Base-by-base conservation (phyloP, 768 basidiomycete genomes). In the Chlorophyllum brunneum region DNA sequence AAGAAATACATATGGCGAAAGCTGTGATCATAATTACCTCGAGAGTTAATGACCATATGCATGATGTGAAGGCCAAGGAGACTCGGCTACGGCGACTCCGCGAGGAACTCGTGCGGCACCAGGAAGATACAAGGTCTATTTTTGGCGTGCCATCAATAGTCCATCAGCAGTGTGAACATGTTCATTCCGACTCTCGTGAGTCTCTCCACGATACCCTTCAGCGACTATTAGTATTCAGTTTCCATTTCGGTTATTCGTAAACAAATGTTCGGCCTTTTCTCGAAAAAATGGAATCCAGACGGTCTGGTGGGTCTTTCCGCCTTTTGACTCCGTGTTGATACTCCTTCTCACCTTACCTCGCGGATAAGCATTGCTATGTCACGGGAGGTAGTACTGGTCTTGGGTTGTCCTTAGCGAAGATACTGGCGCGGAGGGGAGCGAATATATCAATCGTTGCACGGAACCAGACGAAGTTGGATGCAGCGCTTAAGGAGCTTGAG, bases 381-480 rank as follows among this genome's bases (percentile, higher is more conserved):
- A 92, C 92, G 0, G 93, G 93, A 2, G 92, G 89, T 2, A 87
- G 84, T 36, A 74, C 83, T 11, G 93, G 93, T 0, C 79, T 94
- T 0, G 93, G 93, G 1, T 76, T 92, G 2, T 78, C 82, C 0
- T 70, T 95, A 6, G 87, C 92, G 1, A 73, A 77, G 24, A 69
- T 85, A 13, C 74, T 95, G 1, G 78, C 80, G 11, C 69, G 72
- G 54, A 73, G 73, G 54, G 93, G 94, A 0, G 91, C 92, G 0
- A 77, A 91, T 56, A 85, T 95, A 2, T 90, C 88, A 5, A 91
- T 95, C 54, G 86, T 95, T 8, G 92, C 92, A 5, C 76, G 92
- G 10, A 82, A 86, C 46, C 75, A 86, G 59, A 72, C 71, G 39
- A 82, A 79, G 54, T 68, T 94, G 9, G 75, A 81, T 48, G 70